Evolutionary conservation across 768 basidiomycete genomes (phyloP).

Genomic region (Rhizopogon salebrosus): DNA sequence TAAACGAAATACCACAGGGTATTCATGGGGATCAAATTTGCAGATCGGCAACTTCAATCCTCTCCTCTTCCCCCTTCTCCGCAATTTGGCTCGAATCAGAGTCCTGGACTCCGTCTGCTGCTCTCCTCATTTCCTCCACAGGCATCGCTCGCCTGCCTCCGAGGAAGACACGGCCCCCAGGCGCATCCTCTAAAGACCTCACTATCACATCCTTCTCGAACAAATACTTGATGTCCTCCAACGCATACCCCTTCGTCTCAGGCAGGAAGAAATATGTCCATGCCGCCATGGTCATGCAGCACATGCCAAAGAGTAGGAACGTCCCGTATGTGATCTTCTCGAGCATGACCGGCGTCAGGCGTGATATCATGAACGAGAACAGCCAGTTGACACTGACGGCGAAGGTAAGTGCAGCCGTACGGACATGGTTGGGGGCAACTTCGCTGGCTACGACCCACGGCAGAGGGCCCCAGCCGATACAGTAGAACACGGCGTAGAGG

Average conservation of each 20-base stretch:
- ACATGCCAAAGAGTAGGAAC: constrained; percentile 37
- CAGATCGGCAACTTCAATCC: neutral
- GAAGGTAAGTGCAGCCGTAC: constrained; percentile 31
- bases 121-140: constrained; percentile 12
- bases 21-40: neutral
- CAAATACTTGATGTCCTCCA: constrained; percentile 42
- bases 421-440: constrained; percentile 39
- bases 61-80: neutral
- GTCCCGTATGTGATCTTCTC: constrained; percentile 33
- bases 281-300: constrained; percentile 35
- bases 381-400: constrained; percentile 41
- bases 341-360: constrained; percentile 36
- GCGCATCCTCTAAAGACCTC: constrained; percentile 35
- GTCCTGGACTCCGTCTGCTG: neutral
- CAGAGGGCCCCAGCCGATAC: constrained; percentile 34
- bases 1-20: no score
- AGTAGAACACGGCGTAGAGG: constrained; percentile 42
- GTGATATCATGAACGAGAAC: constrained; percentile 42
- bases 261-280: constrained; percentile 43
- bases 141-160: constrained; percentile 14
- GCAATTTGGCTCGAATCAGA: neutral
- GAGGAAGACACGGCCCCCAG: constrained; percentile 32
- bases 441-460: constrained; percentile 26
- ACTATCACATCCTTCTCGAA: constrained; percentile 35
- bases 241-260: constrained; percentile 38